A percentile compares a stretch with the other conserved stretches of the same genome.
These are phyloP conservation scores for Nakataea oryzae DNA, from an alignment of 2,329 filamentous ascomycete species.

Conservation along the genomic window DNA sequence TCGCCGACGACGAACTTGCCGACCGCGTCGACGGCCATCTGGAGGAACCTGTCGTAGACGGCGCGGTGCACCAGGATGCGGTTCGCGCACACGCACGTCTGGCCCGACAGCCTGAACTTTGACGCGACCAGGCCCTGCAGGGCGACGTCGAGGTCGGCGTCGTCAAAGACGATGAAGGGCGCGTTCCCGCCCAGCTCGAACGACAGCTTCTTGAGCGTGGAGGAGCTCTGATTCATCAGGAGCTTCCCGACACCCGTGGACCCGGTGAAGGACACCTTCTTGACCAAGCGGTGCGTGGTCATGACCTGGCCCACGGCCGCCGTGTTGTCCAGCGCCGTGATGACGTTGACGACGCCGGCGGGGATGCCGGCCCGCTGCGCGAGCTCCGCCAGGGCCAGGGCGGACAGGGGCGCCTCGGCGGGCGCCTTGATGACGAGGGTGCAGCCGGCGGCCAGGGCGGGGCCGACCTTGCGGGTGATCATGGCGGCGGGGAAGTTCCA, in stretches of 20 bases:
- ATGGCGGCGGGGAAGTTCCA: slow-evolving; percentile 51
- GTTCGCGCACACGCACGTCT: slow-evolving; percentile 48
- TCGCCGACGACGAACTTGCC: slow-evolving; percentile 5
- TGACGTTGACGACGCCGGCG: slow-evolving; percentile 42
- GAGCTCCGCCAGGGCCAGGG: slow-evolving; percentile 55
- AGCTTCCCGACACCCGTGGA: slow-evolving; percentile 48
- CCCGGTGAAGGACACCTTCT: slow-evolving; percentile 57
- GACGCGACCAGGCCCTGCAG: slow-evolving; percentile 36
- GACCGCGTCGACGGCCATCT: slow-evolving; percentile 10
- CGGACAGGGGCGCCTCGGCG: slow-evolving; percentile 58
- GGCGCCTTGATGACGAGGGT: slow-evolving; percentile 64
- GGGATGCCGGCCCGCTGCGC: slow-evolving; percentile 57
- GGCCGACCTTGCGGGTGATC: slow-evolving; percentile 31
- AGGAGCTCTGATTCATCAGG: slow-evolving; percentile 45
- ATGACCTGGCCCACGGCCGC: slow-evolving; percentile 5
- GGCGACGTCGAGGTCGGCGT: slow-evolving; percentile 49
- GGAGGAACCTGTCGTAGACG: slow-evolving; percentile 11
- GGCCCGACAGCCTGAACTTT: slow-evolving; percentile 28
- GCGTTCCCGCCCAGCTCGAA: slow-evolving; percentile 60
- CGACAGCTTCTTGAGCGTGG: slow-evolving; percentile 51
- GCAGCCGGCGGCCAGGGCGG: slow-evolving; percentile 58
- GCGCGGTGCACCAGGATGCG: slow-evolving; percentile 12
- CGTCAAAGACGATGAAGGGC: slow-evolving; percentile 49
- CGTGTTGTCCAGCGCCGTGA: slow-evolving; percentile 7
- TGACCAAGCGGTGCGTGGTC: slow-evolving; percentile 3